These are phyloP conservation scores for Amaranthus tricolor DNA, from an alignment of 179 eudicot species.

Conservation along the genomic window DNA sequence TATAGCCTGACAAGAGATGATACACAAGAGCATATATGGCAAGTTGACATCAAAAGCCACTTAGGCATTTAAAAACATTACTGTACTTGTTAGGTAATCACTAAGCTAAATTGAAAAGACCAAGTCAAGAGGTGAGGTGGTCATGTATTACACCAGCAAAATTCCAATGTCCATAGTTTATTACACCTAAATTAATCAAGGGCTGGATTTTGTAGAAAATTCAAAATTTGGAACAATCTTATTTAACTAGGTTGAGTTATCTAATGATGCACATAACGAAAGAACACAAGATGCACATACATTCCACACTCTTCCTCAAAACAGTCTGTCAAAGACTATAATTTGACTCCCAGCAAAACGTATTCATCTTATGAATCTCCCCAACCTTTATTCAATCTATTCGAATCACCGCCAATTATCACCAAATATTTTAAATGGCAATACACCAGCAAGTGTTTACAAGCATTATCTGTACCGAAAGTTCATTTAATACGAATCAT, in stretches of 20 bases:
- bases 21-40: conserved; percentile 2
- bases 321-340: background rate
- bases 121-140: conserved; percentile 15
- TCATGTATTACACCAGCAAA: background rate
- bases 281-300: background rate
- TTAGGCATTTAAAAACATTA: background rate
- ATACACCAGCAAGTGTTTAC: background rate
- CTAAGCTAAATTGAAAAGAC: conserved; percentile 10
- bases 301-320: background rate
- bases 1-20: background rate
- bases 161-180: background rate
- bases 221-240: background rate
- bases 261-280: background rate
- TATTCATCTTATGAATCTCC: background rate
- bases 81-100: conserved; percentile 12
- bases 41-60: background rate
- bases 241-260: background rate
- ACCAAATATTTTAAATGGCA: background rate
- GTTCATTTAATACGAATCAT: background rate
- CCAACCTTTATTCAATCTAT: background rate
- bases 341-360: background rate
- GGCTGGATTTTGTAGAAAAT: background rate
- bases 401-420: background rate
- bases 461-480: background rate
- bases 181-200: background rate